Evolutionary conservation across 2,329 filamentous ascomycete species (phyloP), one percentile per base, ranked within the genome.

Genomic region (Phoma sp.): DNA sequence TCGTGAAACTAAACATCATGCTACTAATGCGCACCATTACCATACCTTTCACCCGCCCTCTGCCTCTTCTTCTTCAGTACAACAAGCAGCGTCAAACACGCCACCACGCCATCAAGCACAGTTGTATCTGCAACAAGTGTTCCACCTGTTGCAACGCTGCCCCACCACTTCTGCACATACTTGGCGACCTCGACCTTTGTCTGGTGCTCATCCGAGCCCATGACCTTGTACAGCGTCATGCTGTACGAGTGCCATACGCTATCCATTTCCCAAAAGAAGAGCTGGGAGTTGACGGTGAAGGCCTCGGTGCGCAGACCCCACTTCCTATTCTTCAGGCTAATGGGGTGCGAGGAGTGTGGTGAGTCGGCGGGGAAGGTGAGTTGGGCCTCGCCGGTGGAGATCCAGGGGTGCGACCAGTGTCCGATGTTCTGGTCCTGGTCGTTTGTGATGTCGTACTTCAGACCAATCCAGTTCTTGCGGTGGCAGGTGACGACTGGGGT

Each of bases 111-210:
- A 43, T 33, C 40, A 17, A 43, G 15, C 2, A n/a, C 18, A 2
- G 5, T 20, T 18, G 6, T n/a, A 33, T 43, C 40, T 11, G 33
- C 7, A 9, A 33, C 17, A 11, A 43, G 25, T 6, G 20, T 29
- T 4, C 40, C 40, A 4, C 40, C 40, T 7, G 18, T 43, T 2
- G 18, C 29, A 15, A 12, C 23, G 11, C 40, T 43, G 3, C 28
- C 28, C 40, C 40, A 43, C 28, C 40, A 43, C 28, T 43, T 43
- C 40, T 33, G 40, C 11, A 28, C 33, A 17, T 43, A 43, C 40
- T 33, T 23, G 14, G 18, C 28, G 6, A 43, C 40, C 28, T 43
- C 29, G 20, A 43, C 14, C 3, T 43, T 43, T 15, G 23, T 33
- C 20, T 32, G 28, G 21, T 21, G 12, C 12, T 33, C 40, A 10